Base-by-base conservation (phyloP, 1,284 basidiomycete species). In the Rhodotorula sp. region DNA sequence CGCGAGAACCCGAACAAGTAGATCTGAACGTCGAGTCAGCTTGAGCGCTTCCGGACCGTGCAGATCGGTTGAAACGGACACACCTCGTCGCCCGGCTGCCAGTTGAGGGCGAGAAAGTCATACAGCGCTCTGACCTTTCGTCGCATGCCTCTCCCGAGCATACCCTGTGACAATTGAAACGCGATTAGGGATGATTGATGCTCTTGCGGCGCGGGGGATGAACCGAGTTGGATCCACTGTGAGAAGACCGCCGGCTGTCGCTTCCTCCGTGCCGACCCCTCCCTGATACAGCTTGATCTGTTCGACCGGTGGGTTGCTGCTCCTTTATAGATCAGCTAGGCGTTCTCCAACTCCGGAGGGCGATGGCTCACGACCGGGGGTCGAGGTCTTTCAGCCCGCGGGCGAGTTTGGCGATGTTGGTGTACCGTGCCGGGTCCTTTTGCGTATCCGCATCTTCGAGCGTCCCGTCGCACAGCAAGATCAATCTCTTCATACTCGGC, bases 1-100 rank as follows among this genome's bases (percentile, higher is more conserved):
- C 82, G 71, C 1, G 79, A 80, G 70, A 82, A 83, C 14, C 82
- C 83, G 62, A 83, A 80, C 60, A 83, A 73, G 71, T 78, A 82
- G 65, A 83, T 78, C 68, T 73, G 59, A 3, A 15, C 1, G n/a
- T 16, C n/a, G 19, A 50, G n/a, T 43, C 38, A 43, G 21, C 50
- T 52, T 21, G 28, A 52, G 12, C 16, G 55, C 26, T 26, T 56
- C 14, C 26, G 15, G 15, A 5, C 55, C 5, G 57, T n/a, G 19
- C 16, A 31, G 45, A 15, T 8, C 15, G 7, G 14, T 5, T 5
- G 38, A 26, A 7, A 31, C 8, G 3, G 8, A 59, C 69, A 62
- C 38, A 75, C 69, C 65, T 77, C 76, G 58, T 77, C 76, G 3
- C 76, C 76, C 7, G 59, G 48, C 23, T 69, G 69, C 52, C 67